Conservation (phyloP, 2,329 filamentous ascomycete species). For the Penicillium paneum region DNA sequence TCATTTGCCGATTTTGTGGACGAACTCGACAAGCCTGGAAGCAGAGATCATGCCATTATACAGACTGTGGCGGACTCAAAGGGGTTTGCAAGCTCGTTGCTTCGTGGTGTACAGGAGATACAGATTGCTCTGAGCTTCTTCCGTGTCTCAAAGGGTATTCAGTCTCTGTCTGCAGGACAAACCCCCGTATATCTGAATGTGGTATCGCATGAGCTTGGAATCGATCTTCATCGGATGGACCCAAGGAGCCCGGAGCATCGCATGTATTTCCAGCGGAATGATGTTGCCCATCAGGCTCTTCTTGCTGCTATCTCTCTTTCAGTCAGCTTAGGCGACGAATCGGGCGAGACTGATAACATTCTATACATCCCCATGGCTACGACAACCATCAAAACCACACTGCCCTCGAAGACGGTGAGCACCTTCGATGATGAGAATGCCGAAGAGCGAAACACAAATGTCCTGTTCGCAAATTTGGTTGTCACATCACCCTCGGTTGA, state of each 20-base stretch:
- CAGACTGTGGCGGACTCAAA: slow-evolving; percentile 87
- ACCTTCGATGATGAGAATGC: slow-evolving; percentile 66
- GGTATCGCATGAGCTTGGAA: slow-evolving; percentile 92
- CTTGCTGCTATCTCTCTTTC: slow-evolving; percentile 90
- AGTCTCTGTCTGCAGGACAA: slow-evolving; percentile 63
- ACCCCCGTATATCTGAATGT: slow-evolving; percentile 77
- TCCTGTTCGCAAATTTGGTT: slow-evolving; percentile 92
- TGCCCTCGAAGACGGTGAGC: slow-evolving; percentile 91
- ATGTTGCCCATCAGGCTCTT: slow-evolving; percentile 91
- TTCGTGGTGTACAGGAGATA: slow-evolving; percentile 91
- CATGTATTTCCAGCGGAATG: slow-evolving; percentile 94
- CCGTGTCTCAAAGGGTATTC: slow-evolving; percentile 76
- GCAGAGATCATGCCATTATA: slow-evolving; percentile 64
- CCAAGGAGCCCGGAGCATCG: slow-evolving; percentile 90
- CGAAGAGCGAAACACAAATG: slow-evolving; percentile 89
- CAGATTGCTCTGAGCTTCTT: slow-evolving; percentile 93
- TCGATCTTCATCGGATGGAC: slow-evolving; percentile 88
- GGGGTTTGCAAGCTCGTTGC: slow-evolving; percentile 83
- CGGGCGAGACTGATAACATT: slow-evolving; percentile 77
- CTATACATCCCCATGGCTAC: slow-evolving; percentile 97
- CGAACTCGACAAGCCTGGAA: slow-evolving; percentile 69
- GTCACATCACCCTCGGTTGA: slow-evolving; percentile 94
- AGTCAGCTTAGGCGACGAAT: slow-evolving; percentile 85
- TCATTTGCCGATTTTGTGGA: slow-evolving; percentile 71
- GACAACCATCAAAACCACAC: slow-evolving; percentile 86